Percentiles rank a stretch among this genome's conserved stretches.
phyloP scores from a whole-genome alignment of 2,329 filamentous ascomycete species.

The Epichloe typhina region DNA sequence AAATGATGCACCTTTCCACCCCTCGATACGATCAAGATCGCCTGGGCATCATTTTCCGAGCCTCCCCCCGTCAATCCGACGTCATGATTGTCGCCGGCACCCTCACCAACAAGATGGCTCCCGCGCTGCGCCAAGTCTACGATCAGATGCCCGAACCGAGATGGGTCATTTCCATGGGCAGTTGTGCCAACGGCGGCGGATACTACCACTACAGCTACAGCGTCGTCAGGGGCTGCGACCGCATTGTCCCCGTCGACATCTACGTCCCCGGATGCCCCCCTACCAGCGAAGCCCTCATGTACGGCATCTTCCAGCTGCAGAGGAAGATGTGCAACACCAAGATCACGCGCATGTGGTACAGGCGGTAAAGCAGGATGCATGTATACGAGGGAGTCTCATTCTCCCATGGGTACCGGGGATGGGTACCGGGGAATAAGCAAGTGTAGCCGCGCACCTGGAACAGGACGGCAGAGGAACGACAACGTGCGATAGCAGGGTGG shows the following conservation, averaged over 20 bases:
- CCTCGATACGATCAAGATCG: constrained; percentile 84
- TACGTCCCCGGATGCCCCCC: constrained; percentile 67
- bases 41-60: constrained; percentile 80
- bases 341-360: constrained; percentile 45
- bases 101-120: constrained; percentile 92
- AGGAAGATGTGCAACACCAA: constrained; percentile 56
- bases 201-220: constrained; percentile 83
- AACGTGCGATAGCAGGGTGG: not conserved
- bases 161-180: constrained; percentile 77
- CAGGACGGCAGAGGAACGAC: not conserved
- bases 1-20: constrained; percentile 87
- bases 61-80: constrained; percentile 70
- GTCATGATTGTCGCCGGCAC: constrained; percentile 92
- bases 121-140: constrained; percentile 79
- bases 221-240: constrained; percentile 61
- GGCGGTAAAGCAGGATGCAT: constrained; percentile 28
- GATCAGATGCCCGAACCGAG: constrained; percentile 90
- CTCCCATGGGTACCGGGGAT: not conserved
- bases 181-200: constrained; percentile 71
- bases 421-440: not conserved
- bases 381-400: too few relatives aligned
- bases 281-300: constrained; percentile 49
- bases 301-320: constrained; percentile 62
- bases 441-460: not conserved
- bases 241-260: constrained; percentile 67